Base-by-base conservation (phyloP, 139 green algal genomes). In the Tetradesmus lagerheimii region DNA sequence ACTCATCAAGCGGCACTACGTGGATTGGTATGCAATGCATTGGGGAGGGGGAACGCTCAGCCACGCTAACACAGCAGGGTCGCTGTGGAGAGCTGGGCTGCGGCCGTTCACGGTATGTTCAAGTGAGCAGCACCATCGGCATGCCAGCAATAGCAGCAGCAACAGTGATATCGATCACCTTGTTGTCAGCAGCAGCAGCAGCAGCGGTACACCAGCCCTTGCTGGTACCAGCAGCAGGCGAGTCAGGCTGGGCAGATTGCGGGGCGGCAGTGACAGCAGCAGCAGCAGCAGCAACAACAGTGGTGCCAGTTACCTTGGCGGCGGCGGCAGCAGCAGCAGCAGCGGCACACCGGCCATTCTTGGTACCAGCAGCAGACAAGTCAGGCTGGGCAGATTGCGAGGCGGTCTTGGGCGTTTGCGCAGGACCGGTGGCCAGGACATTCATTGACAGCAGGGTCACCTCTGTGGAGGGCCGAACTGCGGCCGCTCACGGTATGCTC, bases 1-100 rank as follows among this genome's bases (percentile, higher is more conserved):
- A 16, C 85, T 83, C 8, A 64, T 89, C 34, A 39, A 64, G 43
- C 14, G 15, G 41, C 34, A 89, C 66, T 80, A 62, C 29, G 67
- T 75, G 12, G 85, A 89, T n/a, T 83, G 41, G 67, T 83, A 83
- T 35, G 67, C 80, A 66, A 53, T 83, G n/a, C 74, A 62, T n/a
- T 83, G 78, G 50, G 85, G 71, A 20, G 27, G 41, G 0, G 64
- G 37, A 3, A 89, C 84, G 1, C 41, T 89, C 37, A 89, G 62
- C 15, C 84, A 89, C 75, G 84, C 84, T 14, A 62, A 66, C 84
- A 89, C 84, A 6, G 84, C 84, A n/a, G 38, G 23, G n/a, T 25
- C 62, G 27, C 84, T 89, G 23, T 89, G 84, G 84, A 25, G 84
- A 11, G n/a, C 41, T 3, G 84, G 84, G 5, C 27, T 89, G 35